Base-by-base conservation (phyloP, 768 basidiomycete genomes). In the Termitomyces sp. region DNA sequence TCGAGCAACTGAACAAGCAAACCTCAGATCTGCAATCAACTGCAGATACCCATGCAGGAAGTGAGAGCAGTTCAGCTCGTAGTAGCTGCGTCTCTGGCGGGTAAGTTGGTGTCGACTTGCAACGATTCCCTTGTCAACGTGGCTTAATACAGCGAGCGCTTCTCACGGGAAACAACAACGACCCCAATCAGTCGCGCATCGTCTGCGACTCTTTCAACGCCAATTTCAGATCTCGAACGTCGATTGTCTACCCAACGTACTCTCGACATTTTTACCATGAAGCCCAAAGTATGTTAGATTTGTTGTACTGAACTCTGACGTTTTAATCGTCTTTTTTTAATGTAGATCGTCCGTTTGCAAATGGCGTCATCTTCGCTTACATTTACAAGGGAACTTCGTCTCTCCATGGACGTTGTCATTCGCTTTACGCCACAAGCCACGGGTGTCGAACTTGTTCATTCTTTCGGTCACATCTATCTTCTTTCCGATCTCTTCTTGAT, bases 201-300 rank as follows among this genome's bases (percentile, higher is more conserved):
- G 20, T 76, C 78, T n/a, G 72, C 79, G 23, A 80, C 80, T 1
- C 69, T 83, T 60, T 72, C 76, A 13, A 80, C 80, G 67, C 80
- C 91, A 6, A 74, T 96, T 20, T 73, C 82, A 30, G 91, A 95
- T 63, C 81, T 99, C 16, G 96, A 98, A 69, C 77, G 82, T 36
- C 79, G 92, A 30, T 78, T 99, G 36, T 81, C 86, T 32, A 88
- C 92, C 1, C 83, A 88, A 33, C 78, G 82, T 20, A 92, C 92
- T 8, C 74, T 98, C 32, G 97, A 99, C 71, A 87, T 99, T 48
- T 99, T 99, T 71, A 92, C 93, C 1, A 96, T 99, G 94, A 82
- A 84, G 62, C 89, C 89, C 1, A 95, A 93, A 84, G 96, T 93
- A 62, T 30, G 63, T 58, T 3, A 14, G 18, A 18, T 55, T 61